phyloP scores from a whole-genome alignment of 2,329 filamentous ascomycete species.

The Daldinia sp. region DNA sequence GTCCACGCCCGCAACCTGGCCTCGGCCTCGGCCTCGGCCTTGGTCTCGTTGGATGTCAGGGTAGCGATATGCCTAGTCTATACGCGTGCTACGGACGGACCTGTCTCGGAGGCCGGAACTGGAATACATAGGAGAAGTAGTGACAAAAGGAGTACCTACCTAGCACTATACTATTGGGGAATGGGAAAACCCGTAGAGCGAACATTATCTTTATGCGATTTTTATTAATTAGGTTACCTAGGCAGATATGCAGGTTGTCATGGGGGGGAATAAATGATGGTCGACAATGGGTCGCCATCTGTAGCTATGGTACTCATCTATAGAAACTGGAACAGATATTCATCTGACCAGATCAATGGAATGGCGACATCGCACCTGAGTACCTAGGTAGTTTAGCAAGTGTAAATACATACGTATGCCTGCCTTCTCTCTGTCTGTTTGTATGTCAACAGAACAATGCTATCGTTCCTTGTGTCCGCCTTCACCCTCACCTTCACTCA shows the following conservation, averaged over 20 bases:
- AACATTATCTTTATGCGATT: neutral
- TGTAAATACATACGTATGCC: constrained; percentile 4
- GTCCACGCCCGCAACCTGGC: neutral
- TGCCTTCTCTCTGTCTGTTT: neutral
- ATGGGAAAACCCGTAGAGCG: neutral
- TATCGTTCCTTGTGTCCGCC: neutral
- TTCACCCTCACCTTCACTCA: neutral
- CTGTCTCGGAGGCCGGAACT: neutral
- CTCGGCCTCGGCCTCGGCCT: neutral
- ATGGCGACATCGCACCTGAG: neutral
- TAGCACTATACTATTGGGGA: neutral
- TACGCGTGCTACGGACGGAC: constrained; percentile 5
- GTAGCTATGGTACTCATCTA: constrained; percentile 40
- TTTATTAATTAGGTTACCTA: constrained; percentile 1
- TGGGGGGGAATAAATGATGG: constrained; percentile 3
- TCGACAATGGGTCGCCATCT: neutral
- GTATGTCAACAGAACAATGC: constrained; percentile 11
- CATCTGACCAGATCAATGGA: constrained; percentile 1
- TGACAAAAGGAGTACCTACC: neutral
- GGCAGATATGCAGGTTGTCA: neutral
- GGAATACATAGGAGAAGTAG: neutral
- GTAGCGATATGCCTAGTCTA: constrained; percentile 1
- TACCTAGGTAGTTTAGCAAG: constrained; percentile 6
- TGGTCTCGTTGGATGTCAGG: neutral
- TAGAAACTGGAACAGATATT: constrained; percentile 21